Conservation (phyloP, 2,329 filamentous ascomycete genomes). For the Onygena corvina region DNA sequence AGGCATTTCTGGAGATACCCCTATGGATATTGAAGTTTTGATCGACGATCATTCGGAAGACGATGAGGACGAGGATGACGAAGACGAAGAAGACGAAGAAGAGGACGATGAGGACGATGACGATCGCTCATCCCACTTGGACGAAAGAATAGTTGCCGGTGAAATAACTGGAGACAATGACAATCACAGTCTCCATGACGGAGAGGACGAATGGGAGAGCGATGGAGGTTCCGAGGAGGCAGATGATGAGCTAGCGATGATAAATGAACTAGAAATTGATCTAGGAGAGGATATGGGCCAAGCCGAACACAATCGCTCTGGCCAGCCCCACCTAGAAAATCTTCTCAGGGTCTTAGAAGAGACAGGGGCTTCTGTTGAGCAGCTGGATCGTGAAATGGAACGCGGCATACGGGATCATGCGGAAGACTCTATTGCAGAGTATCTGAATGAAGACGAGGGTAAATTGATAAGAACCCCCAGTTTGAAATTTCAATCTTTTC, state of each 20-base stretch:
- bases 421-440: constrained; percentile 37
- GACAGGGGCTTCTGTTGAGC: constrained; percentile 32
- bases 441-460: constrained; percentile 48
- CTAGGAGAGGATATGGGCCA: constrained; percentile 30
- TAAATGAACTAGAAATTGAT: constrained; percentile 34
- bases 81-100: constrained; percentile 46
- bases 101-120: constrained; percentile 43
- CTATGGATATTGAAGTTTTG: constrained; percentile 71
- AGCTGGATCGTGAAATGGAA: constrained; percentile 32
- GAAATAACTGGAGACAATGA: constrained; percentile 47
- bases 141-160: constrained; percentile 39
- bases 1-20: constrained; percentile 49
- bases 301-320: constrained; percentile 26
- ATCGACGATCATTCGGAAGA: constrained; percentile 57
- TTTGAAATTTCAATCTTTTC: too few species aligned
- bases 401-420: constrained; percentile 39
- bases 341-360: constrained; percentile 36
- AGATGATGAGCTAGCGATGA: constrained; percentile 32
- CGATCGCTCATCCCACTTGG: constrained; percentile 50
- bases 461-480: constrained; percentile 17
- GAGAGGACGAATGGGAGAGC: constrained; percentile 40
- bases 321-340: constrained; percentile 35
- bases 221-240: constrained; percentile 38
- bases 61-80: constrained; percentile 51
- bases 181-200: constrained; percentile 38